Evolutionary conservation across 331 rosid species (phyloP).

Genomic region (Ulmus americana): DNA sequence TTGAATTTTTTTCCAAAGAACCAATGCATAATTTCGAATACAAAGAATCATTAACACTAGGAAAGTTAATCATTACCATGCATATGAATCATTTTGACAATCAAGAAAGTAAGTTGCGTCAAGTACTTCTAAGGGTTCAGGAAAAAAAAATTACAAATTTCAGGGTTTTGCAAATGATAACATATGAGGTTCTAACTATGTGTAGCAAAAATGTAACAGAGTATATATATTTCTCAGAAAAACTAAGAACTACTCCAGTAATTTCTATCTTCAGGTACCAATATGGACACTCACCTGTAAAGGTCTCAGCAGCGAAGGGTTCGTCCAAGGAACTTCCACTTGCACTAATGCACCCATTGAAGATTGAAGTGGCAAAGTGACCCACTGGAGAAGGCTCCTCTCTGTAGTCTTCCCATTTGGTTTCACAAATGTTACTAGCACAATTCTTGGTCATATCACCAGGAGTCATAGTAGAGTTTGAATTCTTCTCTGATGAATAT

Average conservation of each 20-base stretch:
- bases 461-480: slow-evolving; percentile 56
- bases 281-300: slow-evolving; percentile 51
- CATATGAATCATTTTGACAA: no score
- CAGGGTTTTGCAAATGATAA: no score
- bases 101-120: no score
- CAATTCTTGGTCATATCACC: slow-evolving; percentile 51
- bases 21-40: no score
- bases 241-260: neutral
- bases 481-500: slow-evolving; percentile 56
- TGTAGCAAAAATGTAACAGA: no score
- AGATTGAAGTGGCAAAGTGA: slow-evolving; percentile 47
- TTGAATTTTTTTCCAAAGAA: no score
- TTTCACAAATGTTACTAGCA: slow-evolving; percentile 38
- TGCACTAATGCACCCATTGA: slow-evolving; percentile 52
- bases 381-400: slow-evolving; percentile 63
- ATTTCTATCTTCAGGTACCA: neutral
- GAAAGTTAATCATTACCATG: no score
- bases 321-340: slow-evolving; percentile 60
- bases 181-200: no score
- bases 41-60: no score
- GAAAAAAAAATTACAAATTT: no score
- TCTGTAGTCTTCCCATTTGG: slow-evolving; percentile 57
- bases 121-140: no score
- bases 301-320: slow-evolving; percentile 34
- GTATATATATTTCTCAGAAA: neutral